phyloP scores from a whole-genome alignment of 768 basidiomycete species.

The Boletus eberwhitei region DNA sequence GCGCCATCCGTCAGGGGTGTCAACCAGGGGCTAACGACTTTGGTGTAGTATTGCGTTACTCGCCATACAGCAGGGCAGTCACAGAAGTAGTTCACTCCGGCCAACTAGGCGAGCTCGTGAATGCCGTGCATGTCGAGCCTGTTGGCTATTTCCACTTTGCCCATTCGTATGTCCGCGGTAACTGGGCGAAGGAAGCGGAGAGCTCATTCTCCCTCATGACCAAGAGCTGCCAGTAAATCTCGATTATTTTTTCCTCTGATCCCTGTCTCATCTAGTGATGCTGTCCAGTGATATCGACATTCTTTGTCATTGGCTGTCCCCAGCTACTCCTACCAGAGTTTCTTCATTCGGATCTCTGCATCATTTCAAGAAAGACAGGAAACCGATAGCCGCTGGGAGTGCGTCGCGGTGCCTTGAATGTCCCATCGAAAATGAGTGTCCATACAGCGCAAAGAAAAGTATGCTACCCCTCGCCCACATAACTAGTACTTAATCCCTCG shows the following conservation, averaged over 20 bases:
- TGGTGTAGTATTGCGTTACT: conserved; percentile 74
- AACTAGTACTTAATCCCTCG: not conserved
- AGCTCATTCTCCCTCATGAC: conserved; percentile 85
- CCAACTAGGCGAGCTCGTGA: conserved; percentile 71
- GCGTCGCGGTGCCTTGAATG: conserved; percentile 79
- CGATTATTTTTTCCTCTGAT: not conserved
- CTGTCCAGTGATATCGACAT: conserved; percentile 75
- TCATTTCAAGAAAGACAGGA: conserved; percentile 73
- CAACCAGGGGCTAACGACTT: not conserved
- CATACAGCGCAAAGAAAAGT: conserved; percentile 89
- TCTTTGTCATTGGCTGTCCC: conserved; percentile 72
- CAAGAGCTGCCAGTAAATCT: conserved; percentile 82
- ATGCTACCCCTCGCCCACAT: conserved; percentile 14
- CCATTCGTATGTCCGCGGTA: conserved; percentile 83
- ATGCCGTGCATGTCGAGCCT: conserved; percentile 81
- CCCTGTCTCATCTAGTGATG: not conserved
- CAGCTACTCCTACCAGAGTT: conserved; percentile 60
- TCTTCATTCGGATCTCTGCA: conserved; percentile 85
- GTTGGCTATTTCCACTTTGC: conserved; percentile 88
- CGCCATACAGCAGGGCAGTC: conserved; percentile 74
- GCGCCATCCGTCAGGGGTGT: conserved; percentile 4
- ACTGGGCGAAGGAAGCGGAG: conserved; percentile 66
- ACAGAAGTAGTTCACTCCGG: conserved; percentile 69
- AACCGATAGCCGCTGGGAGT: conserved; percentile 64
- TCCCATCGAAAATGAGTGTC: conserved; percentile 64